phyloP scores from a whole-genome alignment of 2,329 filamentous ascomycete genomes.

The Hypoxylon rubiginosum region DNA sequence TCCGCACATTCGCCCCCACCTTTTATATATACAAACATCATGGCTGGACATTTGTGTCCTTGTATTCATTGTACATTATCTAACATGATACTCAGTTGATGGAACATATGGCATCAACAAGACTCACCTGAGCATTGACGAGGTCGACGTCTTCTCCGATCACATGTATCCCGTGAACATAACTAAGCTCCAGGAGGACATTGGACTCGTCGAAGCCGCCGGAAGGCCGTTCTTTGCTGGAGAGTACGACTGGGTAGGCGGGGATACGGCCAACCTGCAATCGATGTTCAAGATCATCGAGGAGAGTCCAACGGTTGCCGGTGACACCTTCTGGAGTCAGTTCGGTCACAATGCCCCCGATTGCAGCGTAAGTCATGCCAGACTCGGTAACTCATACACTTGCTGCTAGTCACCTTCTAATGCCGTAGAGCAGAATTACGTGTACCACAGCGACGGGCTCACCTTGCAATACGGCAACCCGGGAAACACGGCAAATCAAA shows the following conservation, averaged over 20 bases:
- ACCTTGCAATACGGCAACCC: constrained; percentile 62
- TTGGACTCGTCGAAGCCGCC: constrained; percentile 53
- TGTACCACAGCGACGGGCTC: constrained; percentile 61
- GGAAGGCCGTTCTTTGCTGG: constrained; percentile 60
- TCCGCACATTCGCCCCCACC: too few relatives aligned
- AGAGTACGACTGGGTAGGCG: constrained; percentile 62
- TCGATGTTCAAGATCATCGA: constrained; percentile 59
- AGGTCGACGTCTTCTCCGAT: constrained; percentile 62
- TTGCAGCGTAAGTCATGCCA: constrained; percentile 54
- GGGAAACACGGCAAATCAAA: constrained; percentile 54
- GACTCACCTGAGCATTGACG: constrained; percentile 57
- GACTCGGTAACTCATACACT: neutral
- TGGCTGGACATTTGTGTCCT: neutral
- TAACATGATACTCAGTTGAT: constrained; percentile 29
- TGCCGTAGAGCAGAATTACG: constrained; percentile 53
- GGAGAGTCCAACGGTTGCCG: constrained; percentile 54
- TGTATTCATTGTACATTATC: neutral
- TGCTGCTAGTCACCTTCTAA: constrained; percentile 4
- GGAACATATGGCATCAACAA: constrained; percentile 57
- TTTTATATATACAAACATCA: neutral
- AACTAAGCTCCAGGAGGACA: constrained; percentile 56
- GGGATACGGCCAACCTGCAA: constrained; percentile 52
- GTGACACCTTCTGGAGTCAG: constrained; percentile 62
- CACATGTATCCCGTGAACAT: constrained; percentile 62
- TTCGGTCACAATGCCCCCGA: constrained; percentile 61